A percentile compares a stretch with the other conserved stretches of the same genome.
These are phyloP conservation scores for Trichosporon sp. DNA, from an alignment of 1,284 basidiomycete genomes.

Conservation along the genomic window DNA sequence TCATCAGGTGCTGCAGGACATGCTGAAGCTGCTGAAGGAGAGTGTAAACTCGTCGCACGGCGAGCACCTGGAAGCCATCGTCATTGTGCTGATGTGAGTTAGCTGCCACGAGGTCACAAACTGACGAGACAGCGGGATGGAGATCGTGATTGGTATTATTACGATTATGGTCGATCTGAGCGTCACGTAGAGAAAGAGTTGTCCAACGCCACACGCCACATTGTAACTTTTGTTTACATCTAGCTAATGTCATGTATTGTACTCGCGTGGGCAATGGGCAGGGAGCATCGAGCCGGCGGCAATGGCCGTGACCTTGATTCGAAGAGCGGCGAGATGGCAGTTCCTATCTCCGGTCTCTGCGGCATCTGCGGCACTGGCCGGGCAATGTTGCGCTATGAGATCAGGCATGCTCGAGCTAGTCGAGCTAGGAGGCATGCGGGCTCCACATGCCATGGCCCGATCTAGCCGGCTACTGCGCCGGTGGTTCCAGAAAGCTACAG, in stretches of 20 bases:
- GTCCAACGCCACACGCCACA: too few species aligned
- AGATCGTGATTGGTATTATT: slow-evolving; percentile 61
- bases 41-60: slow-evolving; percentile 79
- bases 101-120: background rate
- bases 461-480: too few species aligned
- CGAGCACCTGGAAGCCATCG: slow-evolving; percentile 90
- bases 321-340: background rate
- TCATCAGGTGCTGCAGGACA: slow-evolving; percentile 81
- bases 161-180: slow-evolving; percentile 66
- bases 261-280: too few species aligned
- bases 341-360: background rate
- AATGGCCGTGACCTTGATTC: too few species aligned
- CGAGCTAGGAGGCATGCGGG: background rate
- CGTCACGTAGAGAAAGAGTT: slow-evolving; percentile 27
- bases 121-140: slow-evolving; percentile 25
- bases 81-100: slow-evolving; percentile 84
- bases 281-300: too few species aligned
- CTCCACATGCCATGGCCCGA: too few species aligned
- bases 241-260: background rate
- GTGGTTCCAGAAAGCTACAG: too few species aligned
- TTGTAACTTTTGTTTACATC: background rate
- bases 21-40: slow-evolving; percentile 92
- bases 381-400: background rate
- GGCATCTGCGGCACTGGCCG: background rate
- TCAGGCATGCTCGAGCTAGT: too few species aligned